A percentile compares a stretch with the other conserved stretches of the same genome.
Conservation (phyloP, 78 protist genomes). For the Monocercomonoides exilis region DNA sequence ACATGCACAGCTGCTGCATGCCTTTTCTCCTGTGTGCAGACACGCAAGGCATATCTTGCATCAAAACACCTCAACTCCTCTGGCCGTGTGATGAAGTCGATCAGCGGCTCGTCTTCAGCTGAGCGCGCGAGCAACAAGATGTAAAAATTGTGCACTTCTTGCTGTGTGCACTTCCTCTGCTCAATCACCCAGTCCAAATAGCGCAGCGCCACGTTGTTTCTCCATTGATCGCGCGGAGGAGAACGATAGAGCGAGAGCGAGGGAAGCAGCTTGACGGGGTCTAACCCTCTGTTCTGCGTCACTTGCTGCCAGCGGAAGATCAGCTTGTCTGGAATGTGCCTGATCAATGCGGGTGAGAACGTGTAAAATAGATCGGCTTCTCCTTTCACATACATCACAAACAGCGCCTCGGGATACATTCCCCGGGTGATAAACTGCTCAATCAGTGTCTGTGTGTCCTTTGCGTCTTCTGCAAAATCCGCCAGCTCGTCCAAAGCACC, state of each 20-base stretch:
- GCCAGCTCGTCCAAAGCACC: neutral
- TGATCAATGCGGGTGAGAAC: neutral
- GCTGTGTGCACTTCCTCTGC: neutral
- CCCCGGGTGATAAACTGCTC: neutral
- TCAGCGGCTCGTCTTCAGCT: neutral
- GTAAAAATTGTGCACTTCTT: neutral
- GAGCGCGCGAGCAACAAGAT: neutral
- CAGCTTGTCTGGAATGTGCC: neutral
- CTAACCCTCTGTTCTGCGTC: neutral
- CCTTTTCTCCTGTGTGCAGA: conserved; percentile 2
- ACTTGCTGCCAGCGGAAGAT: neutral
- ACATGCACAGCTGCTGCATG: neutral
- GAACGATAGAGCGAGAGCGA: neutral
- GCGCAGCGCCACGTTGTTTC: neutral
- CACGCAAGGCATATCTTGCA: conserved; percentile 15
- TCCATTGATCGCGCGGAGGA: neutral
- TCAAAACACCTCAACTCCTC: neutral
- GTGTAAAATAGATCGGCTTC: neutral
- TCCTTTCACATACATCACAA: neutral
- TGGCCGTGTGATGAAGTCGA: neutral
- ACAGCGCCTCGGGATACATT: neutral
- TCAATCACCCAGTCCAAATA: neutral
- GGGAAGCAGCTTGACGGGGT: conserved; percentile 10
- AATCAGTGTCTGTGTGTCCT: neutral
- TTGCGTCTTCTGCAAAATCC: neutral